A percentile compares a stretch with the other conserved stretches of the same genome.
Conservation (phyloP, 1,284 basidiomycete species). For the Retiboletus fuscus region DNA sequence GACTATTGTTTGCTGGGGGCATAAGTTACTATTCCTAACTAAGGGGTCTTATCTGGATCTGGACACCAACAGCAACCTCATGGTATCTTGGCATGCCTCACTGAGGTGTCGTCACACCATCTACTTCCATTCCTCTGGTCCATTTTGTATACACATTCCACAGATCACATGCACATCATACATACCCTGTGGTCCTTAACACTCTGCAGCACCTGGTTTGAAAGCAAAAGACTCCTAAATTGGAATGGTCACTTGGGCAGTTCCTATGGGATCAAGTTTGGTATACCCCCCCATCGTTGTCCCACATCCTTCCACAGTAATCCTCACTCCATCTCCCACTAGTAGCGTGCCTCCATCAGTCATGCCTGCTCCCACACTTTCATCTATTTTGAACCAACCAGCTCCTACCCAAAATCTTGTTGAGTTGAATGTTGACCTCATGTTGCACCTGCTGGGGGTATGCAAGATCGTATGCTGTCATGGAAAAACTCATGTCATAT, state of each 20-base stretch:
- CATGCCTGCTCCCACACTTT: too few species aligned
- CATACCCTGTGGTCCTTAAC: slow-evolving; percentile 8
- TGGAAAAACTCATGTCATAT: too few species aligned
- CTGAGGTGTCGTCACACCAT: not conserved
- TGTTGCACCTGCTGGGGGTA: too few species aligned
- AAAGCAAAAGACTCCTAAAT: not conserved
- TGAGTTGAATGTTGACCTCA: too few species aligned
- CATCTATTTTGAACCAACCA: too few species aligned
- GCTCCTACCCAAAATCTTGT: too few species aligned
- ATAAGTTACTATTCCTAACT: slow-evolving; percentile 39
- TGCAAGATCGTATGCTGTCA: too few species aligned
- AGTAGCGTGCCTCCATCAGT: too few species aligned
- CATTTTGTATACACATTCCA: not conserved
- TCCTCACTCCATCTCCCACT: too few species aligned
- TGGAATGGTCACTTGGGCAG: not conserved
- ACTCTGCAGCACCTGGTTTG: not conserved
- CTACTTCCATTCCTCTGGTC: not conserved
- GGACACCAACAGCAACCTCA: not conserved
- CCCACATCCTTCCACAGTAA: too few species aligned
- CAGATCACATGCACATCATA: slow-evolving; percentile 13
- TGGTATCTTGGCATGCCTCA: not conserved
- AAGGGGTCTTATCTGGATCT: too few species aligned
- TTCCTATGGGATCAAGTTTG: not conserved
- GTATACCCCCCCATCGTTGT: too few species aligned
- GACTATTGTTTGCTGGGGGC: slow-evolving; percentile 37